These are phyloP conservation scores for Stylonectria norvegica DNA, from an alignment of 2,329 filamentous ascomycete species.

Conservation along the genomic window DNA sequence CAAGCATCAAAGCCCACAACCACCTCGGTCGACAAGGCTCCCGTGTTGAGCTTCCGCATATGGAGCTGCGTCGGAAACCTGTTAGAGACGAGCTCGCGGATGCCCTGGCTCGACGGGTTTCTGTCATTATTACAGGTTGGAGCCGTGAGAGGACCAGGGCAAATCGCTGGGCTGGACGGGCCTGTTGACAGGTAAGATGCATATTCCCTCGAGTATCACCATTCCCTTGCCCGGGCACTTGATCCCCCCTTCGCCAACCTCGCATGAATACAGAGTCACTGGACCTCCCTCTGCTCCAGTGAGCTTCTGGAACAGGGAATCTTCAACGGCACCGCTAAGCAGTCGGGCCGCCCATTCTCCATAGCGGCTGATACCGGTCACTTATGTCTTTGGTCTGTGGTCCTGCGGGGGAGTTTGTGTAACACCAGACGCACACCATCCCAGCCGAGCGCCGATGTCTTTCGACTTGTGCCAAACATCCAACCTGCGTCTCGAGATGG, in stretches of 20 bases:
- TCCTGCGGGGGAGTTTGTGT: background rate
- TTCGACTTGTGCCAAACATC: too few relatives aligned
- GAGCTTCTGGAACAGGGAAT: constrained; percentile 29
- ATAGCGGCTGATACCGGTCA: constrained; percentile 17
- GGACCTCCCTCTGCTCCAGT: constrained; percentile 39
- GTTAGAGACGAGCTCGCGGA: constrained; percentile 70
- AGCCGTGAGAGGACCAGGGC: constrained; percentile 69
- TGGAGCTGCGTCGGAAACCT: constrained; percentile 73
- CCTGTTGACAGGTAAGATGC: constrained; percentile 82
- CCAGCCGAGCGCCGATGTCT: too few relatives aligned
- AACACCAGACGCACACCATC: too few relatives aligned
- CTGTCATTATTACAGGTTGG: constrained; percentile 74
- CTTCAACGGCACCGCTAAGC: constrained; percentile 14
- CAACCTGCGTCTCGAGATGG: too few relatives aligned
- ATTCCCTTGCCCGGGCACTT: constrained; percentile 12
- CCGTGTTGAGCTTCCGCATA: constrained; percentile 72
- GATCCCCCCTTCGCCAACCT: constrained; percentile 35
- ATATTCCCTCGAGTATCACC: constrained; percentile 29
- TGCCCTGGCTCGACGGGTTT: constrained; percentile 84
- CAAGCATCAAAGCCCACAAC: constrained; percentile 10
- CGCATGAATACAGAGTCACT: constrained; percentile 47
- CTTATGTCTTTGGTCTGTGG: constrained; percentile 5
- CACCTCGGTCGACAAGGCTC: constrained; percentile 43
- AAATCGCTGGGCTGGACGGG: constrained; percentile 70
- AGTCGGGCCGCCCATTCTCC: constrained; percentile 18